Percentiles rank a stretch among this genome's conserved stretches.
phyloP scores from a whole-genome alignment of 768 basidiomycete species.

The Kwoniella sp. region DNA sequence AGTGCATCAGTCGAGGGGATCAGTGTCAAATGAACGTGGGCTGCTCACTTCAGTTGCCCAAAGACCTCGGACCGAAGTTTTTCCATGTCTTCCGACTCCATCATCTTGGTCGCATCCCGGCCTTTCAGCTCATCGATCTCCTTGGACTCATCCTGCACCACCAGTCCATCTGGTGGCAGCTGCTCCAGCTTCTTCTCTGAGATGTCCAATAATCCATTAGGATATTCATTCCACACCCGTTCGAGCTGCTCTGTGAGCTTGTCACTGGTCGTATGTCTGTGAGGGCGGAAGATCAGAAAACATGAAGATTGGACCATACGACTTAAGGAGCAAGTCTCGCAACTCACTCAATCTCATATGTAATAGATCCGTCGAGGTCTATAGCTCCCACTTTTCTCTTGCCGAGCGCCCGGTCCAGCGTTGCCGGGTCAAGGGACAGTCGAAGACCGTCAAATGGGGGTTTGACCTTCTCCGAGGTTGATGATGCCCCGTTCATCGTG shows the following conservation, averaged over 20 bases:
- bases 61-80: constrained; percentile 36
- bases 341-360: constrained; percentile 33
- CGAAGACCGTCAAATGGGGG: constrained; percentile 3
- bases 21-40: neutral
- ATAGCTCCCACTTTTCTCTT: constrained; percentile 25
- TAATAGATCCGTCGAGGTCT: constrained; percentile 29
- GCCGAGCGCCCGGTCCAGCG: constrained; percentile 26
- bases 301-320: neutral
- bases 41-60: constrained; percentile 44
- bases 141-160: constrained; percentile 11
- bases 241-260: constrained; percentile 38
- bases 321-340: neutral
- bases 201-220: constrained; percentile 43
- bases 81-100: constrained; percentile 42
- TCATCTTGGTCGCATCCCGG: constrained; percentile 21
- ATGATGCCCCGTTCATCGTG: constrained; percentile 8
- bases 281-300: neutral
- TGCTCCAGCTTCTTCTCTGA: constrained; percentile 24
- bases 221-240: constrained; percentile 49
- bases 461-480: neutral
- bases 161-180: constrained; percentile 24
- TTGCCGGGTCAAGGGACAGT: constrained; percentile 24
- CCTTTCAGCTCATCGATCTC: constrained; percentile 10
- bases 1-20: neutral
- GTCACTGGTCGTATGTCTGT: constrained; percentile 29